Base-by-base conservation (phyloP, 108 stramenopile genomes). In the Pseudonitzschia multiseries region DNA sequence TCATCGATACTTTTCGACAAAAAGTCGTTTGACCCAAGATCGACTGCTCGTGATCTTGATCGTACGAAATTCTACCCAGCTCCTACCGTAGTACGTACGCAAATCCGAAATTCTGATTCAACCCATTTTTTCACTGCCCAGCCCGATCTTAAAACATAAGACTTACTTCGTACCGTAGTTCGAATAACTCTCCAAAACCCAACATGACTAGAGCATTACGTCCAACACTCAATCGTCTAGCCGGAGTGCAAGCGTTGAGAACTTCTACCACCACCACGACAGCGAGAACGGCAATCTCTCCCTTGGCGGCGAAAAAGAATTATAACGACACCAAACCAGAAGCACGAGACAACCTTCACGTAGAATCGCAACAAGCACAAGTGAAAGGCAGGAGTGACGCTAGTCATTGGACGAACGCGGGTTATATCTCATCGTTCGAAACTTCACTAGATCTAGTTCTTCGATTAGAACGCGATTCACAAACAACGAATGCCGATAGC, bases 341-440 rank as follows among this genome's bases (percentile, higher is more conserved):
- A 36, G 2, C 36, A 2, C 36, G 36, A 36, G 36, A 36, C 6
- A 6, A 6, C 36, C 6, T 36, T 2, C 2, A 5, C 2, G 46
- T 10, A 48, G 18, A 48, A 14, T 14, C 46, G 13, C 46, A 48
- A 48, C 17, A 48, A 48, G 1, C 4, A 48, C 17, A 48, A 18
- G 9, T 10, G 46, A 48, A 48, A 5, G 12, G 12, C 18, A 3
- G 18, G 46, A 14, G 17, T 10, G 18, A 18, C 13, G 1, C 46
- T 48, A 5, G 18, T 10, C 46, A 14, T 18, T 18, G 46, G 46
- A 14, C 17, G 12, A 48, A 56, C 13, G 24, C 5, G 1, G 22
- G 24, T 56, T 56, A 56, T 26, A 26, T 22, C 2, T 67, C 66
- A 4, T 67, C 66, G 40, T 67, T 67, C 44, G 66, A 67, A 22